phyloP scores from a whole-genome alignment of 257 asterid genomes.

The Agastache rugosa region DNA sequence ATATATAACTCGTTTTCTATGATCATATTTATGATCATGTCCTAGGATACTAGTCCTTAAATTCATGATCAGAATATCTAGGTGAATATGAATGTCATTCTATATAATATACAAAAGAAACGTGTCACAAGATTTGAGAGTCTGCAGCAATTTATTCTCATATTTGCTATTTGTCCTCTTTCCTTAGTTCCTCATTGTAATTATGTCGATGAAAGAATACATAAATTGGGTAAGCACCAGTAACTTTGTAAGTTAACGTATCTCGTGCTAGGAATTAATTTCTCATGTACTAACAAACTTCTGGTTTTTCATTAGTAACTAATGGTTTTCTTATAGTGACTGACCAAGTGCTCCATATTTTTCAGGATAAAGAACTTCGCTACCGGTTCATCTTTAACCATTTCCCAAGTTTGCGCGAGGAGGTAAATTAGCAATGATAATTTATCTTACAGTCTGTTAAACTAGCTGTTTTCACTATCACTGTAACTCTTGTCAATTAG shows the following conservation, averaged over 20 bases:
- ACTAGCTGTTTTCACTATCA: background rate
- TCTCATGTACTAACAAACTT: background rate
- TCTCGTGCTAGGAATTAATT: background rate
- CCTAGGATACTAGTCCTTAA: background rate
- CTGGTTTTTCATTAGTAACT: background rate
- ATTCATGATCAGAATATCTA: background rate
- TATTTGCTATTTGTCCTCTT: background rate
- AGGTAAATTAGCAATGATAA: slow-evolving; percentile 51
- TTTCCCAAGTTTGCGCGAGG: slow-evolving; percentile 87
- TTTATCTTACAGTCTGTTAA: background rate
- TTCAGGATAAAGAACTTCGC: slow-evolving; percentile 84
- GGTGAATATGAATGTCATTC: background rate
- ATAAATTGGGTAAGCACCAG: background rate
- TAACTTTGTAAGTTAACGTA: background rate
- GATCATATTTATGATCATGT: background rate
- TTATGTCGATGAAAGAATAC: background rate
- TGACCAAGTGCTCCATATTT: slow-evolving; percentile 11
- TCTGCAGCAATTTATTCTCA: background rate
- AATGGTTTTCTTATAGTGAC: background rate
- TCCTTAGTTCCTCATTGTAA: background rate
- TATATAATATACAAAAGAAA: background rate
- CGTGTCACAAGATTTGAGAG: background rate
- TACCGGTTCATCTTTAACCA: slow-evolving; percentile 93
- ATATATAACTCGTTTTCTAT: background rate
- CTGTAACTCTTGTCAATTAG: background rate